Conservation (phyloP, 73 alveolate genomes). For the Diophrys appendiculata region DNA sequence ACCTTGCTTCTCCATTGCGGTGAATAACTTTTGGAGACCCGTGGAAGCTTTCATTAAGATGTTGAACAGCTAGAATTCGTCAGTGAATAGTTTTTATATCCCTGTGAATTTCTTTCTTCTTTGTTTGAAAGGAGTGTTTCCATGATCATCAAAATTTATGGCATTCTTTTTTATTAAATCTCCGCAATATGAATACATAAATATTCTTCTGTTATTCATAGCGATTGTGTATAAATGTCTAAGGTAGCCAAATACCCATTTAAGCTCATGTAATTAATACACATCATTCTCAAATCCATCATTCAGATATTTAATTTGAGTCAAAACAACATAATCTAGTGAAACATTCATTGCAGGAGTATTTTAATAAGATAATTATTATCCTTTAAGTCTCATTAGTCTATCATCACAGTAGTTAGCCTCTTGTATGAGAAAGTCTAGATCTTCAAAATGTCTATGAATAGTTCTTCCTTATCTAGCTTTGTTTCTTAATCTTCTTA, state of each 20-base stretch:
- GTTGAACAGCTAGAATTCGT: slow-evolving; percentile 45
- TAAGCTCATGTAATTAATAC: slow-evolving; percentile 44
- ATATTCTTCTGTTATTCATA: slow-evolving; percentile 40
- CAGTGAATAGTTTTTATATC: slow-evolving; percentile 35
- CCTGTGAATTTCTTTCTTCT: slow-evolving; percentile 38
- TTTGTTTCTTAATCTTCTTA: slow-evolving; percentile 40
- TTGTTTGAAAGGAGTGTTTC: slow-evolving; percentile 29
- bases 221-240: slow-evolving; percentile 1
- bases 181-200: slow-evolving; percentile 38
- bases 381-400: background rate
- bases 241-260: slow-evolving; percentile 9
- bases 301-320: slow-evolving; percentile 35
- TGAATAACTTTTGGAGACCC: slow-evolving; percentile 22
- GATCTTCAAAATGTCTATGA: slow-evolving; percentile 52
- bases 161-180: slow-evolving; percentile 18
- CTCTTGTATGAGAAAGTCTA: slow-evolving; percentile 42
- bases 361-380: background rate
- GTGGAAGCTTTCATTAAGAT: slow-evolving; percentile 16
- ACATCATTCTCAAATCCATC: slow-evolving; percentile 59
- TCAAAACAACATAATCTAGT: slow-evolving; percentile 6
- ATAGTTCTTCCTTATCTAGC: slow-evolving; percentile 45
- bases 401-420: slow-evolving; percentile 47
- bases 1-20: slow-evolving; percentile 7
- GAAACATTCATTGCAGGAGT: slow-evolving; percentile 60
- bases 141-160: slow-evolving; percentile 26